Evolutionary conservation across 371 early-diverging fungal genomes (phyloP).

Genomic region (Zopfochytrium polystomum): DNA sequence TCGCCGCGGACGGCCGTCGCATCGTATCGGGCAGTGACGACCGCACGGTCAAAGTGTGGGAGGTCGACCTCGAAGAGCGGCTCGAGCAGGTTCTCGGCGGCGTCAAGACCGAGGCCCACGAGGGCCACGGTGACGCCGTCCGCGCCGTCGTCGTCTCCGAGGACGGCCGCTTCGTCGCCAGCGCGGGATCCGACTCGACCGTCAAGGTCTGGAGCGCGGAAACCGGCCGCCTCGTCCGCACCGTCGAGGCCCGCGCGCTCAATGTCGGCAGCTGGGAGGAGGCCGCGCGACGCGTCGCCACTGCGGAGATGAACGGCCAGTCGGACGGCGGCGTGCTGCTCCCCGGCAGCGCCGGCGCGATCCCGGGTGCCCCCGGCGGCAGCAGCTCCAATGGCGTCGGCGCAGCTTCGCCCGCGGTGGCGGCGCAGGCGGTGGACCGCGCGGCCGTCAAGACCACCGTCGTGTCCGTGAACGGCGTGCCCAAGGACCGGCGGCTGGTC

Average conservation of each 20-base stretch:
- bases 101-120: conserved; percentile 5
- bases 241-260: conserved; percentile 8
- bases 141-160: conserved; percentile 17
- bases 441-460: too few relatives aligned
- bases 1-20: conserved; percentile 80
- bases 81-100: not conserved
- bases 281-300: conserved; percentile 18
- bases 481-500: too few relatives aligned
- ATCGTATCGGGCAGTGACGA: conserved; percentile 89
- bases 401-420: too few relatives aligned
- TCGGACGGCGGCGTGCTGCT: too few relatives aligned
- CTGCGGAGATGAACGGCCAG: too few relatives aligned
- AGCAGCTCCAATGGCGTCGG: too few relatives aligned
- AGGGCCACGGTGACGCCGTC: conserved; percentile 17
- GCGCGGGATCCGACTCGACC: conserved; percentile 23
- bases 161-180: conserved; percentile 18
- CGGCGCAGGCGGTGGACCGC: too few relatives aligned
- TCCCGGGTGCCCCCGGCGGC: too few relatives aligned
- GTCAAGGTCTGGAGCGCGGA: conserved; percentile 30
- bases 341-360: too few relatives aligned
- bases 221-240: conserved; percentile 21
- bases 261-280: conserved; percentile 20
- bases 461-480: too few relatives aligned
- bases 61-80: conserved; percentile 8
- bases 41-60: conserved; percentile 44